phyloP scores from a whole-genome alignment of 768 basidiomycete species.

The Termitomyces sp. region DNA sequence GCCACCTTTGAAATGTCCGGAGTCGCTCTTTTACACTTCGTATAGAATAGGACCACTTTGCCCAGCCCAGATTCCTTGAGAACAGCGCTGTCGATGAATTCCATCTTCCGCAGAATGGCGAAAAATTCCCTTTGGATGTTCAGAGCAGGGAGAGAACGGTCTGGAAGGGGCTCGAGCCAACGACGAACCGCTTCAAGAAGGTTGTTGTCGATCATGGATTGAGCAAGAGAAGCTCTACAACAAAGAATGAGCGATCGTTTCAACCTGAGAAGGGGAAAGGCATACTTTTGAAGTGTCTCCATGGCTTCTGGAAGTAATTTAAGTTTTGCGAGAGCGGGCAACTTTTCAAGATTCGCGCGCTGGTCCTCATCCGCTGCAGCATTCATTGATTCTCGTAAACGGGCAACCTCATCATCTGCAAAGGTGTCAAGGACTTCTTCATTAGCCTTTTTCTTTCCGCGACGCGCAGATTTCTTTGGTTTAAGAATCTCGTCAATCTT shows the following conservation, averaged over 20 bases:
- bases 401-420: conserved; percentile 87
- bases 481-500: conserved; percentile 86
- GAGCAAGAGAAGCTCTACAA: conserved; percentile 72
- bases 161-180: conserved; percentile 94
- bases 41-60: conserved; percentile 90
- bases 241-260: conserved; percentile 1
- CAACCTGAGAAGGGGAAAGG: conserved; percentile 10
- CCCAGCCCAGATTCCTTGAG: conserved; percentile 92
- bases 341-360: conserved; percentile 71
- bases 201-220: conserved; percentile 94
- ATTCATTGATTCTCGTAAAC: conserved; percentile 88
- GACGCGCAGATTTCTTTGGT: conserved; percentile 64
- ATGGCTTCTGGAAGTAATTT: conserved; percentile 85
- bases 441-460: conserved; percentile 71
- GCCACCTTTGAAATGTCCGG: conserved; percentile 80
- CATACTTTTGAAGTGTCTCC: conserved; percentile 90
- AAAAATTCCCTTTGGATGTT: conserved; percentile 96
- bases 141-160: conserved; percentile 88
- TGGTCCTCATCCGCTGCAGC: conserved; percentile 83
- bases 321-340: conserved; percentile 84
- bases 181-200: conserved; percentile 83
- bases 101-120: conserved; percentile 79
- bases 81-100: conserved; percentile 84
- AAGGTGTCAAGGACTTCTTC: conserved; percentile 83
- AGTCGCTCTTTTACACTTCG: conserved; percentile 88